Base-by-base conservation (phyloP, 768 basidiomycete genomes). In the Neoboletus brunneissimus region DNA sequence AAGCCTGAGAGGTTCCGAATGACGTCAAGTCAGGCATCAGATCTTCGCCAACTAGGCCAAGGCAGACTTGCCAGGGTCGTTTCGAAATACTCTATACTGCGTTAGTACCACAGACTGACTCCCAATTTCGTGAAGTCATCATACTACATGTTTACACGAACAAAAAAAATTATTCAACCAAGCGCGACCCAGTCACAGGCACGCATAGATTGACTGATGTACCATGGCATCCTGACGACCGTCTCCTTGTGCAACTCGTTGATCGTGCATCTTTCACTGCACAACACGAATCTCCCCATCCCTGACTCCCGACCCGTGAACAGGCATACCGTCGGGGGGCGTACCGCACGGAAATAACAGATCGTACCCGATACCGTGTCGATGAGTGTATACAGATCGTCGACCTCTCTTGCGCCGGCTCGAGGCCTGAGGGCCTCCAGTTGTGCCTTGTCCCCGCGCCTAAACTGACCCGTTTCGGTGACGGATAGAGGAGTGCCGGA, bases 171-270 rank as follows among this genome's bases (percentile, higher is more conserved):
- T n/a, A 11, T n/a, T 58, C 51, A 60, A n/a, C 49, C n/a, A 22
- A 68, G 25, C 13, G 65, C 64, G 41, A 60, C 47, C 66, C 63
- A 70, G 41, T 68, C 66, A 38, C 58, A 65, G n/a, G 64, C 48
- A 13, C 13, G 35, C 68, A 70, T 63, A 0, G 27, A 44, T 20
- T 51, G 47, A 27, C 60, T 59, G 5, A 70, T 41, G 42, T 60
- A 45, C 55, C 49, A 63, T 8, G 63, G 57, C 63, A 68, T 67
- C 44, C 63, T 57, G 42, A 70, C 8, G 23, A 67, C 68, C 5
- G 66, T 56, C 32, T 67, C 68, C 32, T 64, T 69, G 52, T 61
- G 62, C 32, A 67, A 40, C 23, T 68, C 55, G 48, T 60, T 66
- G 15, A 20, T 20, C 4, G 45, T 41, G 31, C 67, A 68, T 23